Conservation (phyloP, 2,329 filamentous ascomycete species). For the Cercospora sp. region DNA sequence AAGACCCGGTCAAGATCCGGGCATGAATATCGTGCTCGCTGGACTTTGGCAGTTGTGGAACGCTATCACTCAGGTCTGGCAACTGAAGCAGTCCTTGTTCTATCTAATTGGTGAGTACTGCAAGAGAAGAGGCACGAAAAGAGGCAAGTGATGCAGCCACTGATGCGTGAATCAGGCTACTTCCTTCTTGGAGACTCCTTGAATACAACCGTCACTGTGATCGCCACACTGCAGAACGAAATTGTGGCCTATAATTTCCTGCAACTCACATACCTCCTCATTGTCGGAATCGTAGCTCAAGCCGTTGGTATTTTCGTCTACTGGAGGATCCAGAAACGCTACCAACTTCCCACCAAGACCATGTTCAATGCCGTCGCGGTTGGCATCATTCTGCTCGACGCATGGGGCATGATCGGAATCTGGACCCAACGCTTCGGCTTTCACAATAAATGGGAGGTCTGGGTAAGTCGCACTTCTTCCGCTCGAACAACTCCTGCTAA, state of each 20-base stretch:
- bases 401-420: slow-evolving; percentile 61
- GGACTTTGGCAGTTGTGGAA: slow-evolving; percentile 63
- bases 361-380: slow-evolving; percentile 68
- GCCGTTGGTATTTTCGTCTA: slow-evolving; percentile 63
- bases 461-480: slow-evolving; percentile 7
- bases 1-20: slow-evolving; percentile 58
- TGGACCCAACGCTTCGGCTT: slow-evolving; percentile 53
- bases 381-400: slow-evolving; percentile 61
- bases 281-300: slow-evolving; percentile 66
- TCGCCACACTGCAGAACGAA: slow-evolving; percentile 64
- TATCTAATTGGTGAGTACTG: slow-evolving; percentile 59
- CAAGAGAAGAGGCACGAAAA: not conserved
- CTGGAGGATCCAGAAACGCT: slow-evolving; percentile 60
- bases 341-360: slow-evolving; percentile 60
- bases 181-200: slow-evolving; percentile 69
- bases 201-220: slow-evolving; percentile 69
- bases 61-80: slow-evolving; percentile 61
- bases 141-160: not conserved
- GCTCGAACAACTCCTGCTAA: not conserved
- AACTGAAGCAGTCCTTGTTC: slow-evolving; percentile 64
- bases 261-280: slow-evolving; percentile 64
- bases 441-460: slow-evolving; percentile 28
- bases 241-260: slow-evolving; percentile 66
- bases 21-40: slow-evolving; percentile 56
- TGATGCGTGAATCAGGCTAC: slow-evolving; percentile 47